Evolutionary conservation across 768 basidiomycete species (phyloP).

Genomic region (Udeniomyces megalosporus): DNA sequence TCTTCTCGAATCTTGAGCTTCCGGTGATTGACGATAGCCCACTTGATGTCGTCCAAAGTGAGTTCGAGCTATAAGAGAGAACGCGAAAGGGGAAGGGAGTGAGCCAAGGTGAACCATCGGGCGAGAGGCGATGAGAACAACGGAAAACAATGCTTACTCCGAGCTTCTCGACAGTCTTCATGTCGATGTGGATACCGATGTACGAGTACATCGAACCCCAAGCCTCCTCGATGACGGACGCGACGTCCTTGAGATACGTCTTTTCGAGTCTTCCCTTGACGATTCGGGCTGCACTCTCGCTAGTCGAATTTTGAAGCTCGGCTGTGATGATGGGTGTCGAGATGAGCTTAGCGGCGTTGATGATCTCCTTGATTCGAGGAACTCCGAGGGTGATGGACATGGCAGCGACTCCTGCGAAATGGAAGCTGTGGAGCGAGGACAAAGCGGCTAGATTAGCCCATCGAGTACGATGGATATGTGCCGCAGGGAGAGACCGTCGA

Average conservation of each 20-base stretch:
- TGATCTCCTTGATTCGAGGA: constrained; percentile 99
- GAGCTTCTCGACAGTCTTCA: constrained; percentile 68
- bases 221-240: constrained; percentile 83
- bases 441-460: no score
- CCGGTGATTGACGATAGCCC: constrained; percentile 67
- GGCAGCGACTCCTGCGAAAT: constrained; percentile 98
- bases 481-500: not conserved
- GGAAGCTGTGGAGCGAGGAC: constrained; percentile 41
- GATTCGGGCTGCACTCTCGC: constrained; percentile 88
- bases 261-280: constrained; percentile 94
- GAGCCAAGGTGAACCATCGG: not conserved
- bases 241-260: constrained; percentile 85
- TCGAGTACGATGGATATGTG: not conserved
- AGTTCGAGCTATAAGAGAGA: constrained; percentile 55
- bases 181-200: constrained; percentile 80
- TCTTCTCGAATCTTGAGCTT: constrained; percentile 88
- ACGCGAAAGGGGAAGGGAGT: not conserved
- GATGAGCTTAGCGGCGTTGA: constrained; percentile 94
- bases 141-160: constrained; percentile 39
- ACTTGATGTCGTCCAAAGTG: constrained; percentile 79
- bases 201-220: constrained; percentile 89
- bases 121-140: not conserved
- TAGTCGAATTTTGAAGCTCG: constrained; percentile 59
- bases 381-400: constrained; percentile 99
- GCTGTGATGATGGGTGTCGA: constrained; percentile 98